Conservation (phyloP, 2,329 filamentous ascomycete species). For the Herpotrichia juniperi region DNA sequence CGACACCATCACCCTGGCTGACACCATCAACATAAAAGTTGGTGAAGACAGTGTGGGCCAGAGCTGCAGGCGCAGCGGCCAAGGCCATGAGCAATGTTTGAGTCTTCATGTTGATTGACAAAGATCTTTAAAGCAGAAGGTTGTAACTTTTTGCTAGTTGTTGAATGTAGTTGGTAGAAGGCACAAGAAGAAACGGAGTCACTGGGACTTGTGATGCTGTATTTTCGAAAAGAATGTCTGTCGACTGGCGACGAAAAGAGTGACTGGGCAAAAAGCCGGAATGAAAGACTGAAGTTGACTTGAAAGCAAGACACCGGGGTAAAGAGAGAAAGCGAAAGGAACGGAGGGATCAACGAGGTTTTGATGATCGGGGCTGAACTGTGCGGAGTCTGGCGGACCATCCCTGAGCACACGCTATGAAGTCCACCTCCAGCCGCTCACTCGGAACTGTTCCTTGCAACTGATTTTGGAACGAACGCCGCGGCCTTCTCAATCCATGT, state of each 20-base stretch:
- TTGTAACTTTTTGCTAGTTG: not conserved
- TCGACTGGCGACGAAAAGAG: slow-evolving; percentile 48
- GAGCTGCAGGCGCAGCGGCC: slow-evolving; percentile 36
- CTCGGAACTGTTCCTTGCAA: slow-evolving; percentile 29
- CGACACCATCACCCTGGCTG: slow-evolving; percentile 68
- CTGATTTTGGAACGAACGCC: slow-evolving; percentile 22
- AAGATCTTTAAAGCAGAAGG: not conserved
- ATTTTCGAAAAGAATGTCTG: slow-evolving; percentile 37
- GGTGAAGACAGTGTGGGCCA: slow-evolving; percentile 46
- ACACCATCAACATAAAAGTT: slow-evolving; percentile 42
- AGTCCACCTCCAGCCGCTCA: slow-evolving; percentile 9
- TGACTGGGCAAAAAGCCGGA: slow-evolving; percentile 33
- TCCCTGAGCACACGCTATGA: not conserved
- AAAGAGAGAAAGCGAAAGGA: slow-evolving; percentile 20
- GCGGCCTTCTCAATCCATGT: slow-evolving; percentile 20
- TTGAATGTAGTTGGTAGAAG: slow-evolving; percentile 14
- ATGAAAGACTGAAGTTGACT: slow-evolving; percentile 41
- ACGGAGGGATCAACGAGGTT: slow-evolving; percentile 22
- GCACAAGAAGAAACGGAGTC: slow-evolving; percentile 35
- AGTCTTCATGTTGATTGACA: slow-evolving; percentile 38
- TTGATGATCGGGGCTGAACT: slow-evolving; percentile 25
- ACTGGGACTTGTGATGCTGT: slow-evolving; percentile 34
- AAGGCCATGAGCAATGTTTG: slow-evolving; percentile 38
- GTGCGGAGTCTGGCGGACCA: slow-evolving; percentile 9
- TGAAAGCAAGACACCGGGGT: slow-evolving; percentile 25